phyloP scores from a whole-genome alignment of 192 early-diverging fungal genomes.

The Dissophora globulifera region DNA sequence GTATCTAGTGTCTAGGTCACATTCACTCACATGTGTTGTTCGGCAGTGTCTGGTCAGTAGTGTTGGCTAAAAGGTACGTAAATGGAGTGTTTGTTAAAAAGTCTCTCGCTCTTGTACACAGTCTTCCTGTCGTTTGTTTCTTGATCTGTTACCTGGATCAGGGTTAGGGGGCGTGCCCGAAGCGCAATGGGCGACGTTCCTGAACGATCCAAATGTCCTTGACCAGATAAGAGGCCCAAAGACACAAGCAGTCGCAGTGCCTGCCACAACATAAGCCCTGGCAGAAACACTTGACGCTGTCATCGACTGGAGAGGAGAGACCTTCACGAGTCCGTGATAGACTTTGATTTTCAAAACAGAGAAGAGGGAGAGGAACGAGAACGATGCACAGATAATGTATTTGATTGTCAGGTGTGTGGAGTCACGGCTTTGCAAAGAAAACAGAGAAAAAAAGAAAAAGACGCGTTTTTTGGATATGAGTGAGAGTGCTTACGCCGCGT shows the following conservation, averaged over 20 bases:
- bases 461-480: too few species aligned
- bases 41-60: neutral
- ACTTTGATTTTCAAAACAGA: neutral
- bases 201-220: neutral
- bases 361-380: too few species aligned
- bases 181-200: conserved; percentile 19
- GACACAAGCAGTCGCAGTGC: conserved; percentile 17
- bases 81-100: too few species aligned
- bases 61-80: too few species aligned
- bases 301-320: neutral
- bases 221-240: conserved; percentile 29
- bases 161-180: neutral
- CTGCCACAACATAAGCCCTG: conserved; percentile 12
- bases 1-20: neutral
- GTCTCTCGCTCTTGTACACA: too few species aligned
- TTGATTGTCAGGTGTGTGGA: too few species aligned
- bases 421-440: too few species aligned
- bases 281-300: neutral
- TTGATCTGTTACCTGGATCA: conserved; percentile 1
- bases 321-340: neutral
- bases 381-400: too few species aligned
- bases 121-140: too few species aligned
- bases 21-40: conserved; percentile 2
- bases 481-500: conserved; percentile 1
- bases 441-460: too few species aligned